Conservation (phyloP, 352 stramenopile species). For the Aphanomyces euteiches region DNA sequence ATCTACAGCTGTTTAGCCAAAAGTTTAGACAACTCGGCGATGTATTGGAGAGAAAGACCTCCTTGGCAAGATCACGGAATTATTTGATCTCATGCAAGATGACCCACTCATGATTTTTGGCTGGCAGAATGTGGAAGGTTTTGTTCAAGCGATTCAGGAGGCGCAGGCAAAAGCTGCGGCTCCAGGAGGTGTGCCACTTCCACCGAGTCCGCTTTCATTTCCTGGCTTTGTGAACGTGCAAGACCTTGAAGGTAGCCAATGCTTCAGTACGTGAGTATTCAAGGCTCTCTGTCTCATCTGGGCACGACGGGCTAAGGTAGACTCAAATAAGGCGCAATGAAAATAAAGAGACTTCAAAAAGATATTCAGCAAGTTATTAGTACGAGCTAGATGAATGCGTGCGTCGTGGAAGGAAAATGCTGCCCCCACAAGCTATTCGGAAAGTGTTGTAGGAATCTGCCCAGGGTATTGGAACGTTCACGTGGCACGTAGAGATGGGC, state of each 20-base stretch:
- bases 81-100: conserved; percentile 23
- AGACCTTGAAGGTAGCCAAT: not conserved
- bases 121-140: conserved; percentile 8
- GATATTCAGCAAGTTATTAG: too few relatives aligned
- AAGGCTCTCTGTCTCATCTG: too few relatives aligned
- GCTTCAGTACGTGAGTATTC: too few relatives aligned
- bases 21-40: too few relatives aligned
- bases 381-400: not conserved
- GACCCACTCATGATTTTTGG: conserved; percentile 23
- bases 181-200: conserved; percentile 1
- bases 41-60: conserved; percentile 30
- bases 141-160: conserved; percentile 4
- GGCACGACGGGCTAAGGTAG: too few relatives aligned
- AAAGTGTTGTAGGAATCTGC: conserved; percentile 23
- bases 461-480: conserved; percentile 33
- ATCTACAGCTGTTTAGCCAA: too few relatives aligned
- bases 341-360: too few relatives aligned
- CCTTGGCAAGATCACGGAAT: conserved; percentile 23
- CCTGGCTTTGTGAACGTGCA: not conserved
- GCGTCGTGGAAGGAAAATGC: conserved; percentile 30
- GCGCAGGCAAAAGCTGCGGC: conserved; percentile 1
- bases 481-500: conserved; percentile 34
- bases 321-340: too few relatives aligned
- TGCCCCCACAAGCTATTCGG: conserved; percentile 35
- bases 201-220: not conserved